These are phyloP conservation scores for Pilatotrama ljubarskyi DNA, from an alignment of 768 basidiomycete genomes.

Conservation along the genomic window DNA sequence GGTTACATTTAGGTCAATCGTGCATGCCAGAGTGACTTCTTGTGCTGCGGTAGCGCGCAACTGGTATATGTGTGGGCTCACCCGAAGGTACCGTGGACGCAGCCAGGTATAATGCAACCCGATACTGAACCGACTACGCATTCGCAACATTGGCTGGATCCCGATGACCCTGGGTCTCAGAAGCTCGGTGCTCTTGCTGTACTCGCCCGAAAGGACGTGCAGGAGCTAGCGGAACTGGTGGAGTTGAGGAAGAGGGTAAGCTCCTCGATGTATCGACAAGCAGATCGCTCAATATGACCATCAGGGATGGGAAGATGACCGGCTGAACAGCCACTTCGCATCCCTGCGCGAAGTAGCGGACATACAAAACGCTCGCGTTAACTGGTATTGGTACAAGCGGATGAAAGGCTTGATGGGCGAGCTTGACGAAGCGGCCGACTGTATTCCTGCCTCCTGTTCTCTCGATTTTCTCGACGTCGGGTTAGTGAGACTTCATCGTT, in stretches of 20 bases:
- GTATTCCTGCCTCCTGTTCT: slow-evolving; percentile 2
- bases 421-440: slow-evolving; percentile 18
- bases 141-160: background rate
- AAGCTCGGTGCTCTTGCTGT: background rate
- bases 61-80: too few relatives aligned
- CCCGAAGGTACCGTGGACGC: too few relatives aligned
- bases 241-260: slow-evolving; percentile 5
- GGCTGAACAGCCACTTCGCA: slow-evolving; percentile 12
- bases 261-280: background rate
- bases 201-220: background rate
- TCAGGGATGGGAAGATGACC: slow-evolving; percentile 14
- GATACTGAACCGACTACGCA: too few relatives aligned
- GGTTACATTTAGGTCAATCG: too few relatives aligned
- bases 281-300: background rate
- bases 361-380: background rate
- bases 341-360: slow-evolving; percentile 17
- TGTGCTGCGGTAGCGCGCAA: too few relatives aligned
- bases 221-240: background rate
- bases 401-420: slow-evolving; percentile 24
- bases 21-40: too few relatives aligned
- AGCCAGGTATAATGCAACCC: too few relatives aligned
- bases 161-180: background rate
- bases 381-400: slow-evolving; percentile 17
- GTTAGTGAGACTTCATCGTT: background rate
- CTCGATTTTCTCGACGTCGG: slow-evolving; percentile 24